Base-by-base conservation (phyloP, 495 filamentous ascomycete genomes). In the Cetradonia linearis region DNA sequence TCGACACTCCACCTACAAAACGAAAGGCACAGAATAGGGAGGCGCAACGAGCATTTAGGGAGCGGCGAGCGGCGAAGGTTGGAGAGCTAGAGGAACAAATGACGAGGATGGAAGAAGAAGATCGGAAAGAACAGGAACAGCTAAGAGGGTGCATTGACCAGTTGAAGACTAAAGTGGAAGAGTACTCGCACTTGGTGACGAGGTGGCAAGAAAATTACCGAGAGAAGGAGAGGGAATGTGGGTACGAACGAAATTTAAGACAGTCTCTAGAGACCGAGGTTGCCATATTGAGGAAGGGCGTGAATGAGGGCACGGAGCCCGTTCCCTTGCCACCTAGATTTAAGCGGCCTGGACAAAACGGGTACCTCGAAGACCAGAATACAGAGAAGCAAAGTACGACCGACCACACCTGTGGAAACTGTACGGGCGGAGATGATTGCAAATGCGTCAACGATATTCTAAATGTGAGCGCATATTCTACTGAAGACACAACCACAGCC, bases 1-100 rank as follows among this genome's bases (percentile, higher is more conserved):
- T 86, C 16, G 90, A 96, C 67, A 90, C 88, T 5, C 90, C 90
- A 14, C 89, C 89, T 2, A 95, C 89, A 40, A 93, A 95, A 70
- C 83, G 91, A 59, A 94, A 95, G 72, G 88, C 87, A 0, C 91
- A 96, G 69, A 96, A 96, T 70, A 80, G 91, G 44, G 88, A 87
- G n/a, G 91, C 91, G 16, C 91, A 96, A 73, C 78, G 91, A 61
- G 88, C 88, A 3, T 95, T 95, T 68, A 80, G 91, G n/a, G 91
- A 96, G 70, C 76, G 90, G 37, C 76, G 89, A 60, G 89, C 89
- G 2, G 87, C 88, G 14, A 85, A 86, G 27, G 89, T 94, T 5
- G 87, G 86, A 47, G 90, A 94, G 70, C 77, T 94, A 27, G 90
- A 94, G 70, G 88, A 94, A 62, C 83, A 89, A 68, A 79, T 93